phyloP scores from a whole-genome alignment of 169 alveolate genomes.

The Besnoitia besnoiti region DNA sequence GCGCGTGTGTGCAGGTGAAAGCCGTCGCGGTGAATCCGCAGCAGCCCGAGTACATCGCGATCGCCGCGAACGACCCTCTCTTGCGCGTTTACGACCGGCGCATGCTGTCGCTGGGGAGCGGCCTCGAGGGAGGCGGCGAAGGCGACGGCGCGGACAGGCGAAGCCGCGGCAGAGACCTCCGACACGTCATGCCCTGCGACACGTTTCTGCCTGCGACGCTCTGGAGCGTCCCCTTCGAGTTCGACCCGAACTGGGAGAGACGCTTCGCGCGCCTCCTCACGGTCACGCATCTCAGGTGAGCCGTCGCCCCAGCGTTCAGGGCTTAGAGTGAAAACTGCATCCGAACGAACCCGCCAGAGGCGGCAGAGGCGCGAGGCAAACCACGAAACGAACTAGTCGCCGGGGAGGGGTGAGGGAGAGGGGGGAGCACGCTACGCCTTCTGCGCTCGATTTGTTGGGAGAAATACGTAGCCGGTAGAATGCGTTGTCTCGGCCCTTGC shows the following conservation, averaged over 20 bases:
- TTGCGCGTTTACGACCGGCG: slow-evolving; percentile 76
- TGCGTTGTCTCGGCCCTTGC: not conserved
- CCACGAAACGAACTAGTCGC: too few relatives aligned
- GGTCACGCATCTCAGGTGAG: slow-evolving; percentile 26
- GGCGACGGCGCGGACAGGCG: not conserved
- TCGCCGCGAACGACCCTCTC: slow-evolving; percentile 75
- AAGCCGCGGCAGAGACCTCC: not conserved
- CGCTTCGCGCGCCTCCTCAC: slow-evolving; percentile 12
- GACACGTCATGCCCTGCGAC: slow-evolving; percentile 68
- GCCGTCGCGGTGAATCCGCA: slow-evolving; percentile 75
- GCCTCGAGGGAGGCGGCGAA: not conserved
- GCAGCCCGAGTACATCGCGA: slow-evolving; percentile 71
- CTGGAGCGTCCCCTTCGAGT: slow-evolving; percentile 68
- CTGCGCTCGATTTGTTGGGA: too few relatives aligned
- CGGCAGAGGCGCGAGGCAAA: too few relatives aligned
- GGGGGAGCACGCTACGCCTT: too few relatives aligned
- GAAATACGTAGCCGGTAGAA: too few relatives aligned
- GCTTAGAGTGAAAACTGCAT: too few relatives aligned
- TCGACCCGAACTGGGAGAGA: slow-evolving; percentile 45
- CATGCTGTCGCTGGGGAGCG: slow-evolving; percentile 57
- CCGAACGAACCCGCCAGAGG: too few relatives aligned
- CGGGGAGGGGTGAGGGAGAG: too few relatives aligned
- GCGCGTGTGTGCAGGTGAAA: slow-evolving; percentile 56
- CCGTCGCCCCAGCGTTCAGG: too few relatives aligned
- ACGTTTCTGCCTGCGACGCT: slow-evolving; percentile 73